These are phyloP conservation scores for Kwoniella newhampshirensis DNA, from an alignment of 768 basidiomycete genomes.

Conservation along the genomic window DNA sequence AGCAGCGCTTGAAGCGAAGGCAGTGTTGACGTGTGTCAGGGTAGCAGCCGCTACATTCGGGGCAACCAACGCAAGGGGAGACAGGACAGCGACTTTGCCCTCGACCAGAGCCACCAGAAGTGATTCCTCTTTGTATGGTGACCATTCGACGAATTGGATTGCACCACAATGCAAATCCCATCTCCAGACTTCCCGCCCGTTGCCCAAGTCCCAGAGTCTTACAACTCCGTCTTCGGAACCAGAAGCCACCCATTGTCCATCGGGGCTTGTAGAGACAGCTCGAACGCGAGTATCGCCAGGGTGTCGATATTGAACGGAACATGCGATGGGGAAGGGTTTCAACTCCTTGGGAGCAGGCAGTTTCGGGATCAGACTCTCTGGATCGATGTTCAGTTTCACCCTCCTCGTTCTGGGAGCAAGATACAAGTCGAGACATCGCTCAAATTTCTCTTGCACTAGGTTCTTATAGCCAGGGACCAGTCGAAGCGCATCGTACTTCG, in stretches of 20 bases:
- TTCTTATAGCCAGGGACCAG: slow-evolving; percentile 86
- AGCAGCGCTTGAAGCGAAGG: slow-evolving; percentile 57
- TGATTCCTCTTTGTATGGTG: slow-evolving; percentile 75
- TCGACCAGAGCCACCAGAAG: slow-evolving; percentile 54
- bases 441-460: slow-evolving; percentile 91
- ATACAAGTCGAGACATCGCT: slow-evolving; percentile 91
- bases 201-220: slow-evolving; percentile 84
- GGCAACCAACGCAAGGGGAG: slow-evolving; percentile 57
- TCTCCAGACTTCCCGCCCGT: slow-evolving; percentile 81
- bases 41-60: slow-evolving; percentile 69
- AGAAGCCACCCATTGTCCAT: slow-evolving; percentile 86
- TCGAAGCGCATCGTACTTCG: slow-evolving; percentile 79
- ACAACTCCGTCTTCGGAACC: slow-evolving; percentile 87
- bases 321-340: slow-evolving; percentile 89
- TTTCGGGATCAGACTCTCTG: slow-evolving; percentile 86
- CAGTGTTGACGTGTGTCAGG: slow-evolving; percentile 63
- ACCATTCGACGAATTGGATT: slow-evolving; percentile 87
- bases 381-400: slow-evolving; percentile 83
- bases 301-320: slow-evolving; percentile 70
- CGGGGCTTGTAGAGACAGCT: slow-evolving; percentile 75
- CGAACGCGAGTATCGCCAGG: slow-evolving; percentile 64
- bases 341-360: slow-evolving; percentile 87
- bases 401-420: slow-evolving; percentile 81
- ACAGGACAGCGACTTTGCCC: slow-evolving; percentile 57
- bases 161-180: slow-evolving; percentile 76